Evolutionary conservation across 1,284 basidiomycete species (phyloP).

Genomic region (Neonothopanus nambi): DNA sequence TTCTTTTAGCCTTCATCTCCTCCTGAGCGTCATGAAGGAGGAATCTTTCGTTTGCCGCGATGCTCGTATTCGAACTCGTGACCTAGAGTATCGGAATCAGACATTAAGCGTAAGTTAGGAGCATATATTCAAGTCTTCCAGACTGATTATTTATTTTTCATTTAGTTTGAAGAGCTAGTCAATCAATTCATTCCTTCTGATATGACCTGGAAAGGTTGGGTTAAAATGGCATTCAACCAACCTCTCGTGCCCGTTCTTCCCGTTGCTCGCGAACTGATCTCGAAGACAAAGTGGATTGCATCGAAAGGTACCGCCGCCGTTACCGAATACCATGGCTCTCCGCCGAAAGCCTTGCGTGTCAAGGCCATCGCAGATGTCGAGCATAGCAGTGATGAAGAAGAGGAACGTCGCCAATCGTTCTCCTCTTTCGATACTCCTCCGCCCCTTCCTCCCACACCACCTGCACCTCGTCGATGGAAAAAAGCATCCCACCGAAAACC

Average conservation of each 20-base stretch:
- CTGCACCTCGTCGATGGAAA: slow-evolving; percentile 8
- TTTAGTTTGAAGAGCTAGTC: slow-evolving; percentile 79
- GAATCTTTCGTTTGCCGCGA: slow-evolving; percentile 74
- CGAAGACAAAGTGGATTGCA: slow-evolving; percentile 71
- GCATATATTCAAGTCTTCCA: background rate
- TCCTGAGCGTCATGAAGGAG: slow-evolving; percentile 71
- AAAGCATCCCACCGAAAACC: slow-evolving; percentile 9
- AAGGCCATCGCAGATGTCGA: slow-evolving; percentile 3
- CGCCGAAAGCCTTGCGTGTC: slow-evolving; percentile 22
- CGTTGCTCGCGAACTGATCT: slow-evolving; percentile 71
- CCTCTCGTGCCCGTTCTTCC: slow-evolving; percentile 72
- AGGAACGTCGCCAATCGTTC: slow-evolving; percentile 2
- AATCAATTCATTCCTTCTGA: slow-evolving; percentile 79
- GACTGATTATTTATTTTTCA: background rate
- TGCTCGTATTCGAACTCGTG: slow-evolving; percentile 70
- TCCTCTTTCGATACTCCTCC: slow-evolving; percentile 1
- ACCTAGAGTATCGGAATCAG: slow-evolving; percentile 83
- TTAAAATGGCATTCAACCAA: slow-evolving; percentile 80
- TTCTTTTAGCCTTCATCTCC: slow-evolving; percentile 54
- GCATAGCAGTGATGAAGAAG: background rate
- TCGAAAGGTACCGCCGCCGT: slow-evolving; percentile 41
- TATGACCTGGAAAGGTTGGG: slow-evolving; percentile 76
- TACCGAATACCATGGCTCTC: slow-evolving; percentile 28
- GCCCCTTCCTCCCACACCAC: background rate
- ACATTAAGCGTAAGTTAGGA: slow-evolving; percentile 74